A percentile compares a stretch with the other conserved stretches of the same genome.
These are phyloP conservation scores for Rosa rugosa DNA, from an alignment of 306 rosid genomes.

Conservation along the genomic window DNA sequence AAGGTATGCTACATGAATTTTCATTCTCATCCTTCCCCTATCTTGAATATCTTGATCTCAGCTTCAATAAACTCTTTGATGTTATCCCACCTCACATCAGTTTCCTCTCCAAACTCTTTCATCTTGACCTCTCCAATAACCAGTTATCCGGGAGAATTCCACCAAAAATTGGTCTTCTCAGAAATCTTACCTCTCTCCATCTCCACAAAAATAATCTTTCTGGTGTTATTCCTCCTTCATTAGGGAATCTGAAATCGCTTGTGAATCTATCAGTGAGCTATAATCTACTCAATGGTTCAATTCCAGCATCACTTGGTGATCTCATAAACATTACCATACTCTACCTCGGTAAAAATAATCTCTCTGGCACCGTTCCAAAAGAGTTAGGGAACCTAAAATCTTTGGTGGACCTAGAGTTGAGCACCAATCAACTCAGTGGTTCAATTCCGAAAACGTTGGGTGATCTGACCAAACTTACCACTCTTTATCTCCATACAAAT, in stretches of 20 bases:
- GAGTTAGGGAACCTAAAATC: not conserved
- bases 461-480: not conserved
- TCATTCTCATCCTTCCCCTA: not conserved
- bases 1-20: not conserved
- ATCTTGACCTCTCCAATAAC: not conserved
- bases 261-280: rapidly evolving
- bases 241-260: not conserved
- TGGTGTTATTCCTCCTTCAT: not conserved
- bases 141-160: not conserved
- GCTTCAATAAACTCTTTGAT: not conserved
- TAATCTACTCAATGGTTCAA: not conserved
- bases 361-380: not conserved
- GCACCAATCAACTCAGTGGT: not conserved
- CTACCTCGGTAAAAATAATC: not conserved
- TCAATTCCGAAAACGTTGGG: not conserved
- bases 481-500: not conserved
- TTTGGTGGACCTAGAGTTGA: not conserved
- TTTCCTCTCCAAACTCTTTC: not conserved
- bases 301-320: not conserved
- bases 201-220: not conserved
- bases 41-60: not conserved
- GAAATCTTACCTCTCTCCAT: not conserved
- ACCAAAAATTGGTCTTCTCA: not conserved
- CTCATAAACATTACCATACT: not conserved
- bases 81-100: slow-evolving; percentile 1